These are phyloP conservation scores for Postia placenta DNA, from an alignment of 768 basidiomycete species.

Conservation along the genomic window DNA sequence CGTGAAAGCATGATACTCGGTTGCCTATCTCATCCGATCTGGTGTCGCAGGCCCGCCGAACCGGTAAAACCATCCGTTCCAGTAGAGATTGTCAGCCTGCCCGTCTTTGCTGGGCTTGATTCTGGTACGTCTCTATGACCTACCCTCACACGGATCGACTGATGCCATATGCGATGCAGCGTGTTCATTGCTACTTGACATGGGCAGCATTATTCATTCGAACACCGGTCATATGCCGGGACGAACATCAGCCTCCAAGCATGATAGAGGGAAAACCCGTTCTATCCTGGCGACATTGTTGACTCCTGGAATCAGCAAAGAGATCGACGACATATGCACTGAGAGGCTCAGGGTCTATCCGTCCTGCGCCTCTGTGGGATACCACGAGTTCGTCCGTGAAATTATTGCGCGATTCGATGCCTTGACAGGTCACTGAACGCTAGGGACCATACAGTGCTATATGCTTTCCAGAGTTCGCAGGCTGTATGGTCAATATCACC, in stretches of 20 bases:
- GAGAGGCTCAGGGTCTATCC: slow-evolving; percentile 45
- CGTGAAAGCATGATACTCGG: neutral
- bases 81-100: neutral
- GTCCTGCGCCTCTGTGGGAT: slow-evolving; percentile 20
- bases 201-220: slow-evolving; percentile 20
- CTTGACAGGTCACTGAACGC: too few relatives aligned
- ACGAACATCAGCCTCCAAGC: slow-evolving; percentile 18
- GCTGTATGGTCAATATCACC: slow-evolving; percentile 72
- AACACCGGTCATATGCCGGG: too few relatives aligned
- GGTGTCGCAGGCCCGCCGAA: neutral
- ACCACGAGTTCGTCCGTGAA: too few relatives aligned
- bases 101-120: neutral
- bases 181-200: slow-evolving; percentile 24
- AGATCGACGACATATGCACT: slow-evolving; percentile 64
- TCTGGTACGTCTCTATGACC: slow-evolving; percentile 3
- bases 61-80: neutral
- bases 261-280: slow-evolving; percentile 49
- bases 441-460: too few relatives aligned
- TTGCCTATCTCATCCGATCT: neutral
- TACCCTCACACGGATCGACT: too few relatives aligned
- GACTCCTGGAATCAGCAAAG: slow-evolving; percentile 62
- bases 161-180: slow-evolving; percentile 14
- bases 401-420: too few relatives aligned
- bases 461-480: slow-evolving; percentile 24
- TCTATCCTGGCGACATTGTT: slow-evolving; percentile 57